Evolutionary conservation across 306 rosid species (phyloP), one percentile per base, ranked within the genome.

Genomic region (Prinsepia uniflora): DNA sequence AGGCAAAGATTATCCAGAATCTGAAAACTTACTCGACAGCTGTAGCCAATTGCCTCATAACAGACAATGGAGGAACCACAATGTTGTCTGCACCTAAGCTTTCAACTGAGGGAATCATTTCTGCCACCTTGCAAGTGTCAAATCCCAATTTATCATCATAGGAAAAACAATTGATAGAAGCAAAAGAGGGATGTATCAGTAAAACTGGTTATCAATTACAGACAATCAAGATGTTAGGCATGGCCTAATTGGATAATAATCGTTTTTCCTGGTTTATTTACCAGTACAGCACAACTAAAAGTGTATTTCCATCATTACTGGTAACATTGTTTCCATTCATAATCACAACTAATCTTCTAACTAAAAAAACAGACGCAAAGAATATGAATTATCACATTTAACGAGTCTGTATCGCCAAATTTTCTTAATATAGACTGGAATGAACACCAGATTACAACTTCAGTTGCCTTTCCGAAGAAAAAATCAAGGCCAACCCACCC

Each of bases 21-120:
- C 10, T 55, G 73, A 68, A 59, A 77, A 87, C 99, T 89, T 85
- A 95, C 99, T 95, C 96, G 58, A 89, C 80, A 79, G 96, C 97
- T 56, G 75, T 50, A 74, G 96, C 96, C 91, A 95, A 68, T 77
- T 95, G 99, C 82, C 86, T 91, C 61, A 95, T 65, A 64, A 84
- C 96, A 63, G 88, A 79, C 17, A 87, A 67, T 43, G 90, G 81
- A 63, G 99, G 97, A 82, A 91, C 84, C 74, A 85, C 89, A 77
- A 79, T 78, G 70, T 79, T 75, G 17, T 86, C 88, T 67, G 83
- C 84, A 74, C 54, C 79, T 73, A 91, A 84, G 79, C 87, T 72
- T 85, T 95, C 99, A 71, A 87, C 86, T 0, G 91, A 67, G 20
- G 99, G 97, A 68, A 83, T 78, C 76, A 67, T 52, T 75, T 95